phyloP scores from a whole-genome alignment of 352 stramenopile species.

The Phytopythium mirpurense region DNA sequence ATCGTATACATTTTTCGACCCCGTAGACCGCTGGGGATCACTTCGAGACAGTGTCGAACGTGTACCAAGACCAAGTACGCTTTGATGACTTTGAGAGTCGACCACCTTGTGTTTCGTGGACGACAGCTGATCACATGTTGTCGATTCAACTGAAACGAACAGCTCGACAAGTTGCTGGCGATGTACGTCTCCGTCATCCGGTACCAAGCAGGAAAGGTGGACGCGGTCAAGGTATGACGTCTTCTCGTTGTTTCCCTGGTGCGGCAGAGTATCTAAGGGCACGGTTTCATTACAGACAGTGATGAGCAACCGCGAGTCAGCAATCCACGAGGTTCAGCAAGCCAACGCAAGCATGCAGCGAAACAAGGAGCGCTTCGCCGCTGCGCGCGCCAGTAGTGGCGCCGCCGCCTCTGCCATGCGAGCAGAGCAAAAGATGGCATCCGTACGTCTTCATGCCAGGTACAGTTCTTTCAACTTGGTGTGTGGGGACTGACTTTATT shows the following conservation, averaged over 20 bases:
- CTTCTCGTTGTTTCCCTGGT: not conserved
- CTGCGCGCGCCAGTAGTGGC: slow-evolving; percentile 76
- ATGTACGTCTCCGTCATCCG: slow-evolving; percentile 86
- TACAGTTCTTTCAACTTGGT: not conserved
- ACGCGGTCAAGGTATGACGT: slow-evolving; percentile 70
- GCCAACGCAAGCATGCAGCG: slow-evolving; percentile 87
- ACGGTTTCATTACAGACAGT: slow-evolving; percentile 44
- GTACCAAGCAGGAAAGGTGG: slow-evolving; percentile 82
- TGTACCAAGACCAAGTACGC: slow-evolving; percentile 80
- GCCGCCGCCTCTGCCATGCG: slow-evolving; percentile 82
- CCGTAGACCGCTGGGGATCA: slow-evolving; percentile 59
- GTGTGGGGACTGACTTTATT: not conserved
- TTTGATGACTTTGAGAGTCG: too few species aligned
- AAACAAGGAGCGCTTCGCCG: slow-evolving; percentile 86
- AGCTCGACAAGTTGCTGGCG: slow-evolving; percentile 78
- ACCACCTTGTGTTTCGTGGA: not conserved
- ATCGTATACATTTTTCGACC: not conserved
- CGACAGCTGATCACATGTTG: not conserved
- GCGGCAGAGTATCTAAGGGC: not conserved
- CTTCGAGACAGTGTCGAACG: slow-evolving; percentile 83
- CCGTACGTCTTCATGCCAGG: slow-evolving; percentile 26
- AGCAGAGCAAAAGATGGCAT: slow-evolving; percentile 86
- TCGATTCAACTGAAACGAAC: not conserved
- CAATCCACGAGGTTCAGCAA: slow-evolving; percentile 83
- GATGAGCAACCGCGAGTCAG: slow-evolving; percentile 82